These are phyloP conservation scores for Solanum virginianum DNA, from an alignment of 257 asterid genomes.

Conservation along the genomic window DNA sequence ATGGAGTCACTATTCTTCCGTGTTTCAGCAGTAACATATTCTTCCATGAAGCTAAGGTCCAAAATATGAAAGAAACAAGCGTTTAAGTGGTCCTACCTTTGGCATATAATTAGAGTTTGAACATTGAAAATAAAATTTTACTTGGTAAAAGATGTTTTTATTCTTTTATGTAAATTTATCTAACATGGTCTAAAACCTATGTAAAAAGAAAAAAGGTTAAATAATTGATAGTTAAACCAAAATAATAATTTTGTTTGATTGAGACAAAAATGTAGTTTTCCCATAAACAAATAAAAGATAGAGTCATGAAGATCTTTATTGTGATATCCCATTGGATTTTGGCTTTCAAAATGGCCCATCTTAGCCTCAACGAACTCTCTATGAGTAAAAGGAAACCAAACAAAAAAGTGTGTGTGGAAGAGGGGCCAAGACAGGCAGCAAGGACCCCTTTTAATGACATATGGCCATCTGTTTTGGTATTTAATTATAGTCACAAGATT, in stretches of 20 bases:
- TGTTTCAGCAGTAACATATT: too few species aligned
- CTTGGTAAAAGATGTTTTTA: too few species aligned
- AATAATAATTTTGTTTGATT: neutral
- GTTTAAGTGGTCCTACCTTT: neutral
- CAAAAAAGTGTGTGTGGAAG: neutral
- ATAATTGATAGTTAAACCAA: neutral
- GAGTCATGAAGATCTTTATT: conserved; percentile 32
- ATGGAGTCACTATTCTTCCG: neutral
- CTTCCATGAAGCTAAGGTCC: too few species aligned
- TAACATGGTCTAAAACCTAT: neutral
- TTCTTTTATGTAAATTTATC: neutral
- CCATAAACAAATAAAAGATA: neutral
- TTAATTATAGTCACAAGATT: conserved; percentile 16
- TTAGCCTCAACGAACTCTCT: conserved; percentile 29
- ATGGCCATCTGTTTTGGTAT: conserved; percentile 22
- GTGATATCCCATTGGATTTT: conserved; percentile 38
- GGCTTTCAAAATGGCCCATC: conserved; percentile 49
- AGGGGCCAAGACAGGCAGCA: conserved; percentile 1
- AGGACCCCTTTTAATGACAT: conserved; percentile 42
- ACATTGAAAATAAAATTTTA: neutral
- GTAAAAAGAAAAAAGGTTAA: neutral
- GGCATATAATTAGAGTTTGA: neutral
- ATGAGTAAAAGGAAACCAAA: neutral
- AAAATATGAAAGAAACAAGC: too few species aligned
- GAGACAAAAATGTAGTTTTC: neutral